Percentiles rank a stretch among this genome's conserved stretches.
Conservation (phyloP, 2,329 filamentous ascomycete genomes). For the Microascus cirrosus region DNA sequence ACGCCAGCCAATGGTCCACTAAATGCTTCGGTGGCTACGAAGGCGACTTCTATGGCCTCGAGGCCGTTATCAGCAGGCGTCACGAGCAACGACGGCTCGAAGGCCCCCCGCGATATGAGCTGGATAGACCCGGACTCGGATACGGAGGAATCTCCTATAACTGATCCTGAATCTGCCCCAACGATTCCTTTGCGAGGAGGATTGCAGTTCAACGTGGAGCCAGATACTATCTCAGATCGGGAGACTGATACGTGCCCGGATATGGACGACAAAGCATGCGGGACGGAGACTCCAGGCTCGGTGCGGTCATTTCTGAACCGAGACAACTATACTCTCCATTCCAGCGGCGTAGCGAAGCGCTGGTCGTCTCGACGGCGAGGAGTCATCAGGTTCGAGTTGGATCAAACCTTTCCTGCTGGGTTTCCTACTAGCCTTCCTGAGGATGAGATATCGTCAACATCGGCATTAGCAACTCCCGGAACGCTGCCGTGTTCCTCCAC, state of each 20-base stretch:
- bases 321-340: not conserved
- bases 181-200: not conserved
- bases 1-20: slow-evolving; percentile 19
- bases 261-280: not conserved
- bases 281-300: not conserved
- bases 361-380: not conserved
- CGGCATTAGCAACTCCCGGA: not conserved
- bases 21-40: slow-evolving; percentile 25
- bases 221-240: not conserved
- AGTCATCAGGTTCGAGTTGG: not conserved
- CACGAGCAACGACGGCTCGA: slow-evolving; percentile 7
- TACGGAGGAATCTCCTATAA: not conserved
- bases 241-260: not conserved
- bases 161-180: not conserved
- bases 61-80: slow-evolving; percentile 12
- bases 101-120: slow-evolving; percentile 6
- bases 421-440: not conserved
- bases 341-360: not conserved
- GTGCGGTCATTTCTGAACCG: not conserved
- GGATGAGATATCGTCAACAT: not conserved
- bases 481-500: not conserved
- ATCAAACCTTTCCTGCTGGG: slow-evolving; percentile 15
- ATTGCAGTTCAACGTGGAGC: not conserved
- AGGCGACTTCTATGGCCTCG: slow-evolving; percentile 26
- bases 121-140: slow-evolving; percentile 13